These are phyloP conservation scores for Suillus occidentalis DNA, from an alignment of 768 basidiomycete species.

Conservation along the genomic window DNA sequence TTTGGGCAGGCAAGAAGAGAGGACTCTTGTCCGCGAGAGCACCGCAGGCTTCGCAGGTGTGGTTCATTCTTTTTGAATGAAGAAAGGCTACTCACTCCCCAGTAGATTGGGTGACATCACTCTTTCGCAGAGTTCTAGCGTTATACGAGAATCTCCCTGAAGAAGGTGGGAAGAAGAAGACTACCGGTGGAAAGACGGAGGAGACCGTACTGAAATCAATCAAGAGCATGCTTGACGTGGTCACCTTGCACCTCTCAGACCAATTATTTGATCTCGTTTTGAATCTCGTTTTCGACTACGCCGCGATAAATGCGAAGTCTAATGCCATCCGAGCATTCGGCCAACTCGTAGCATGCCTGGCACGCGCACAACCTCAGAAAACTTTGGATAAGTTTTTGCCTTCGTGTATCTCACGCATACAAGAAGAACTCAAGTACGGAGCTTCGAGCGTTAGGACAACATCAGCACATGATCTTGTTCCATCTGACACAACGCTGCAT, in stretches of 20 bases:
- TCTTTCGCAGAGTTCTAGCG: slow-evolving; percentile 75
- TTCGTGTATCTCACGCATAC: slow-evolving; percentile 72
- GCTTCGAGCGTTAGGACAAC: slow-evolving; percentile 86
- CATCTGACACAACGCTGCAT: slow-evolving; percentile 87
- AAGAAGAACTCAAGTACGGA: slow-evolving; percentile 85
- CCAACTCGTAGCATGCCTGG: slow-evolving; percentile 82
- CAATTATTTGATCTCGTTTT: slow-evolving; percentile 81
- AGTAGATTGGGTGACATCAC: slow-evolving; percentile 76
- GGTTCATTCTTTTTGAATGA: slow-evolving; percentile 9
- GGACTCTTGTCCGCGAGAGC: slow-evolving; percentile 72
- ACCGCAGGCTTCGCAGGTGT: slow-evolving; percentile 77
- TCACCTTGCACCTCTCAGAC: slow-evolving; percentile 68
- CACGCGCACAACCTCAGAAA: slow-evolving; percentile 73
- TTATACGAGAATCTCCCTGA: slow-evolving; percentile 93
- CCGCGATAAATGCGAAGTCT: slow-evolving; percentile 84
- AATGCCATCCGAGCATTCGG: slow-evolving; percentile 92
- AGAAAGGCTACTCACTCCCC: slow-evolving; percentile 3
- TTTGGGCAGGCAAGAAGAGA: slow-evolving; percentile 64
- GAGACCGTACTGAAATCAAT: slow-evolving; percentile 75
- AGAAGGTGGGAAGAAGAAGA: slow-evolving; percentile 86
- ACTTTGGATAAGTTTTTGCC: slow-evolving; percentile 80
- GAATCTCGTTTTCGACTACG: slow-evolving; percentile 83
- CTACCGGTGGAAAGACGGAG: slow-evolving; percentile 82
- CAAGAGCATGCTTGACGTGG: slow-evolving; percentile 76
- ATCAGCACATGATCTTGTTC: slow-evolving; percentile 67